Evolutionary conservation across 1,284 basidiomycete species (phyloP), one percentile per base, ranked within the genome.

Genomic region (Anthracocystis panici-leucophaei): DNA sequence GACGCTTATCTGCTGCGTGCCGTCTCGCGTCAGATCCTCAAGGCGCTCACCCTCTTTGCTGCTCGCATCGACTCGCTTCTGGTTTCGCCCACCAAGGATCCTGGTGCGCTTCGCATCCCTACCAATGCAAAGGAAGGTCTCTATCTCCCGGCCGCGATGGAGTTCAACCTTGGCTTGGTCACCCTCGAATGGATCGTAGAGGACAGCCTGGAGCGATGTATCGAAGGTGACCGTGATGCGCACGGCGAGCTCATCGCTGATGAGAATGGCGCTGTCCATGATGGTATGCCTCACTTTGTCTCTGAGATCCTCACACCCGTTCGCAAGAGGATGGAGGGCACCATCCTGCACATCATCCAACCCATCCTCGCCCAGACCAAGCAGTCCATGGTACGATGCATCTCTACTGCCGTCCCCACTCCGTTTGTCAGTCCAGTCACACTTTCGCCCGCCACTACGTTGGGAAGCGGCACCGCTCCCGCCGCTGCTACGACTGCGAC

Each of bases 271-370:
- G 59, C 62, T 11, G 70, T 79, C 5, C 59, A 75, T 49, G 68
- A 70, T 5, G 75, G 70, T 12, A 80, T 84, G 81, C 83, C 83
- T 10, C 57, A 72, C 52, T 84, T 82, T 55, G 82, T 82, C 33
- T 78, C 80, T 31, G 83, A 84, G 59, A 83, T 84, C 33, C 76
- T 84, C 38, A 81, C 83, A 0, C 82, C 83, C 12, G 77, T 83
- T 48, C 81, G 81, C 42, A 79, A 84, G 69, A 74, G 77, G 51
- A 84, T 84, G 82, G 82, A 82, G 48, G 72, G 79, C 27, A 82
- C 82, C 45, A 84, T 84, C 42, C 61, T 83, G 16, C 83, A 84
- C 58, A 78, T 84, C 57, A 76, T 84, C 31, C 81, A 83, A 70
- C 83, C 83, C 18, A 61, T 84, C 20, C 69, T 84, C 12, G 59